Evolutionary conservation across 192 early-diverging fungal species (phyloP), one percentile per base, ranked within the genome.

Genomic region (Coemansia sp.): DNA sequence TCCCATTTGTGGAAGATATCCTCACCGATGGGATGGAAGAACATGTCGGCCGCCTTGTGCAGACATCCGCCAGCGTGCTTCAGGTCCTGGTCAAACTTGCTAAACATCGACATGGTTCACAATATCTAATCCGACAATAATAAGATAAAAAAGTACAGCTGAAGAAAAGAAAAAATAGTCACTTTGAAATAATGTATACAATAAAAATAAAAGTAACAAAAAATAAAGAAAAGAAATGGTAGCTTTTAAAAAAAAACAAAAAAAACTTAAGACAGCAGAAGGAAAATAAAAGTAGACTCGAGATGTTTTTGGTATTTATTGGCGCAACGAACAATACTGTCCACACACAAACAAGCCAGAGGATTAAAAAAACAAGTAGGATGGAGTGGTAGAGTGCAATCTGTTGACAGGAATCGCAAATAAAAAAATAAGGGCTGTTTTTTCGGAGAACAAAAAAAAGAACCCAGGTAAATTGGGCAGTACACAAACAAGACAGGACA

Each of bases 1-100:
- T 78, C 76, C 81, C 81, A 83, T 33, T 78, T 74, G 72, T 83
- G 81, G 70, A 83, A 83, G 17, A 78, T 78, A 70, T 83, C 81
- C 70, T 83, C 75, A 58, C 67, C 65, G 57, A 77, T 74, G 33
- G 81, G 81, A 33, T 83, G 81, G 70, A 83, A 83, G 63, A 83
- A 83, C 81, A 83, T 83, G 57, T 83, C 81, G 18, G 81, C 81
- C 0, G 81, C 81, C 72, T 76, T 75, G 81, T 84, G 81, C 58
- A 78, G 70, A 45, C 81, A 84, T 15, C 81, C 76, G 69, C 68
- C 76, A 33, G 81, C 72, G 20, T 74, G 66, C 73, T 78, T 83
- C 67, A 84, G 70, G 70, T 84, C 81, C 73, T 84, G 78, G 66
- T 84, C 81, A 51, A 84, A 78, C 43, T 62, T 60, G 70, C 81